Evolutionary conservation across 306 rosid genomes (phyloP), one percentile per base, ranked within the genome.

Genomic region (Prunus campanulata): DNA sequence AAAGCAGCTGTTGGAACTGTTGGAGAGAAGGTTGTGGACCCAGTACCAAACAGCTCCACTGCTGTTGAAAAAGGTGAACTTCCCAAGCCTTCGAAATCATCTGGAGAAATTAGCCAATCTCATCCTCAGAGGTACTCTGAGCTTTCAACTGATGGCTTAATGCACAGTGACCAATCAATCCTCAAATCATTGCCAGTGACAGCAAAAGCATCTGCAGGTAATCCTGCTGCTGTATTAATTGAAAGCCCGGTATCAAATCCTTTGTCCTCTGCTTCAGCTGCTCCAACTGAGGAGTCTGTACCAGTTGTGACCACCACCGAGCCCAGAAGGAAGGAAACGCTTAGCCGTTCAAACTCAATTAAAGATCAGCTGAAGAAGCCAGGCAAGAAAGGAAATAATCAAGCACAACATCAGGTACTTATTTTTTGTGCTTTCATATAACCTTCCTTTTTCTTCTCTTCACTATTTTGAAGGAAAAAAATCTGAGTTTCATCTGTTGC

Each of bases 371-470:
- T 84, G 76, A 93, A 84, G 74, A 85, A 87, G 74, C 24, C 80
- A 29, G 85, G 75, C 75, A 89, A 80, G 85, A 85, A 86, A 85
- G 96, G 85, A 49, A 39, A 15, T 68, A n/a, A 46, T 55, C 93
- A 85, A 77, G 56, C 79, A 20, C 88, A 80, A 70, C 83, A 81
- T 81, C 91, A 93, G 97, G 99, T 96, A 86, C 61, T 49, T 78
- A 27, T 59, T 27, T 76, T 62, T 73, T 77, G 56, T 66, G 56
- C 42, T 72, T 22, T 51, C 66, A 24, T 60, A 46, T 52, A 46
- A 52, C 61, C 25, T 42, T 78, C 49, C 25, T 8, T 30, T 79
- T 7, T n/a, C 32, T 48, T 15, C 27, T 20, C 65, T 54, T 54
- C 65, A 32, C 69, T 69, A 51, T 79, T 67, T 62, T 18, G 70